Percentiles rank a stretch among this genome's conserved stretches.
Conservation (phyloP, 2,329 filamentous ascomycete species). For the Nemania sp. region DNA sequence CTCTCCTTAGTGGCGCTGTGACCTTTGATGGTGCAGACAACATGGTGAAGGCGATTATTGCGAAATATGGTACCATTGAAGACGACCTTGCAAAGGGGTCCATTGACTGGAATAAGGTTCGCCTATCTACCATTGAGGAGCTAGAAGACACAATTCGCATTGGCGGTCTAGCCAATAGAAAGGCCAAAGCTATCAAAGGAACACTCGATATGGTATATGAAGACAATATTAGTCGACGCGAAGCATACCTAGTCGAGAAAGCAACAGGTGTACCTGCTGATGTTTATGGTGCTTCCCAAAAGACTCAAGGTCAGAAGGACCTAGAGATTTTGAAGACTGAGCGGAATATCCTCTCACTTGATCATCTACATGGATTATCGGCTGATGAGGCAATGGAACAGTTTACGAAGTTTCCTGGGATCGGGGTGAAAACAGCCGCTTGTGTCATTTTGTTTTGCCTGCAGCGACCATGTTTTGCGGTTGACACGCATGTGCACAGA, state of each 20-base stretch:
- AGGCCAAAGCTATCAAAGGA: conserved; percentile 77
- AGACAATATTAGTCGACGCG: conserved; percentile 66
- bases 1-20: conserved; percentile 65
- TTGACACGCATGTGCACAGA: conserved; percentile 68
- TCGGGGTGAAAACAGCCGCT: conserved; percentile 69
- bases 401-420: conserved; percentile 63
- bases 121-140: conserved; percentile 66
- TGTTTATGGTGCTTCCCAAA: conserved; percentile 57
- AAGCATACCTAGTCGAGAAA: conserved; percentile 60
- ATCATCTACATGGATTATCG: conserved; percentile 61
- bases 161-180: conserved; percentile 78
- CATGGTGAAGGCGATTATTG: conserved; percentile 74
- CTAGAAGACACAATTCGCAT: conserved; percentile 76
- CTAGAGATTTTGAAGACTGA: conserved; percentile 68
- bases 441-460: conserved; percentile 70
- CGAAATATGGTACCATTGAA: conserved; percentile 71
- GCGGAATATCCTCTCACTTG: conserved; percentile 68
- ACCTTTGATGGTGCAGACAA: conserved; percentile 66
- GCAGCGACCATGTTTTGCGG: conserved; percentile 65
- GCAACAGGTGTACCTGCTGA: conserved; percentile 55
- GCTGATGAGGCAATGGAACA: conserved; percentile 63
- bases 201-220: conserved; percentile 79
- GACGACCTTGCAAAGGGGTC: conserved; percentile 76
- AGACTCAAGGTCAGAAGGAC: conserved; percentile 63
- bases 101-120: conserved; percentile 80